phyloP scores from a whole-genome alignment of 2,329 filamentous ascomycete species.

The Nemania abortiva region DNA sequence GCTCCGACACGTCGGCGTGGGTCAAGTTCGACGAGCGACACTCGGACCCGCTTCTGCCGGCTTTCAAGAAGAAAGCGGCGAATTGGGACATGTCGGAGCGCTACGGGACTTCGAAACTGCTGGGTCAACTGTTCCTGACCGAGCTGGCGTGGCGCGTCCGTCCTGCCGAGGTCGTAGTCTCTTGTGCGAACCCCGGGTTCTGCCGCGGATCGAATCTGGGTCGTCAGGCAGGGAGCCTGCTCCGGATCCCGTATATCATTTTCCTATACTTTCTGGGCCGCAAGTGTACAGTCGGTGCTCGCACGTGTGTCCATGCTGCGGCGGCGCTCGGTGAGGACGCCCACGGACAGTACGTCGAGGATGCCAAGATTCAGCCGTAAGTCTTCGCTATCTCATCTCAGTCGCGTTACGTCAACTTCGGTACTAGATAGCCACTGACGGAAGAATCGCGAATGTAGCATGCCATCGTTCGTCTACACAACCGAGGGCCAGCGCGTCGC shows the following conservation, averaged over 20 bases:
- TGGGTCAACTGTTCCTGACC: slow-evolving; percentile 48
- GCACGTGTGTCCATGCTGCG: slow-evolving; percentile 32
- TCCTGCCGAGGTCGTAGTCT: slow-evolving; percentile 28
- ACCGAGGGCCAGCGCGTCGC: slow-evolving; percentile 22
- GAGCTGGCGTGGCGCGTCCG: slow-evolving; percentile 47
- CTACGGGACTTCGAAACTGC: slow-evolving; percentile 44
- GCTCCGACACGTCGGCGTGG: slow-evolving; percentile 44
- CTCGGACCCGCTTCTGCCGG: slow-evolving; percentile 27
- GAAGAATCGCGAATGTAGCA: slow-evolving; percentile 13
- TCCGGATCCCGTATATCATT: background rate
- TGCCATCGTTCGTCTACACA: slow-evolving; percentile 34
- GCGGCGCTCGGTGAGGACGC: slow-evolving; percentile 10
- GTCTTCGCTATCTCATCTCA: slow-evolving; percentile 3
- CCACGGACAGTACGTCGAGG: slow-evolving; percentile 42
- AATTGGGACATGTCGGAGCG: slow-evolving; percentile 37
- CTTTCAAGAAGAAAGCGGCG: slow-evolving; percentile 26
- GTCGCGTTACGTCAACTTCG: background rate
- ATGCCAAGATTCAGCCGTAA: slow-evolving; percentile 36
- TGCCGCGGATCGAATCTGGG: slow-evolving; percentile 32
- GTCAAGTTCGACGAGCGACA: slow-evolving; percentile 36
- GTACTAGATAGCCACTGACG: no score
- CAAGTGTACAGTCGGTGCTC: slow-evolving; percentile 28
- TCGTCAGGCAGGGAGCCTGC: slow-evolving; percentile 9
- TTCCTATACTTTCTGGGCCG: slow-evolving; percentile 23
- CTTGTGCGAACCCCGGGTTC: slow-evolving; percentile 35